Conservation (phyloP, 1,284 basidiomycete genomes). For the Rhodofomes roseus region DNA sequence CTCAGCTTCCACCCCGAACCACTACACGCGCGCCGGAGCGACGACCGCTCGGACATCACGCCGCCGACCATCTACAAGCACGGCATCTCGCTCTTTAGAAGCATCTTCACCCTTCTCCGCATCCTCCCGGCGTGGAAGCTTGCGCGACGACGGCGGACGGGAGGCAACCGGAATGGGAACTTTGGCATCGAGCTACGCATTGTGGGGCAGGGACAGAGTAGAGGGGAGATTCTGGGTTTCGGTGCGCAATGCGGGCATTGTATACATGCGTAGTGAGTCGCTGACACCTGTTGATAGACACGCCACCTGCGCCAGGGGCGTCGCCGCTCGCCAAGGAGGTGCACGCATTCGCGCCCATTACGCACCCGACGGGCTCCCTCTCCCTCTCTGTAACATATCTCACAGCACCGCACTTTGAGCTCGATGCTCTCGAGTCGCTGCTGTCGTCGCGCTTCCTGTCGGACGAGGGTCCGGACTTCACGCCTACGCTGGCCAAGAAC, state of each 20-base stretch:
- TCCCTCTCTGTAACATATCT: conserved; percentile 61
- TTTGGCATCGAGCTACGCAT: conserved; percentile 55
- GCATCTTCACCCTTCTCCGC: conserved; percentile 65
- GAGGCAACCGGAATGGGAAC: conserved; percentile 39
- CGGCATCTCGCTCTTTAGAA: conserved; percentile 74
- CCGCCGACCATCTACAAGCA: conserved; percentile 81
- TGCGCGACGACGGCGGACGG: conserved; percentile 47
- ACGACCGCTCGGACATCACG: conserved; percentile 47
- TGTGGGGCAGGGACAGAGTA: conserved; percentile 26
- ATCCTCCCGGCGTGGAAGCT: conserved; percentile 73
- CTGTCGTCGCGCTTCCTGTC: conserved; percentile 70
- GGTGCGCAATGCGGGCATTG: conserved; percentile 27
- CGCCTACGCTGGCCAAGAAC: conserved; percentile 57
- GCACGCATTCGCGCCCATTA: conserved; percentile 58
- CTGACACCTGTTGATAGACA: conserved; percentile 26
- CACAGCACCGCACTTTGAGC: conserved; percentile 58
- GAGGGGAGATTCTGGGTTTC: conserved; percentile 36
- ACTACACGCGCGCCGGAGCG: conserved; percentile 11
- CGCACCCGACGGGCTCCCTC: conserved; percentile 65
- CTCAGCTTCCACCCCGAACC: conserved; percentile 44
- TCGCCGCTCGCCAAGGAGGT: conserved; percentile 45
- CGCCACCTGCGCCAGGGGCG: conserved; percentile 36
- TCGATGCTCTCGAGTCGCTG: conserved; percentile 71
- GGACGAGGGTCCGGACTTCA: conserved; percentile 53
- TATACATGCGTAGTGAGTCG: conserved; percentile 19